Evolutionary conservation across 2,329 filamentous ascomycete genomes (phyloP).

Genomic region (Aspergillus novoparasiticus): DNA sequence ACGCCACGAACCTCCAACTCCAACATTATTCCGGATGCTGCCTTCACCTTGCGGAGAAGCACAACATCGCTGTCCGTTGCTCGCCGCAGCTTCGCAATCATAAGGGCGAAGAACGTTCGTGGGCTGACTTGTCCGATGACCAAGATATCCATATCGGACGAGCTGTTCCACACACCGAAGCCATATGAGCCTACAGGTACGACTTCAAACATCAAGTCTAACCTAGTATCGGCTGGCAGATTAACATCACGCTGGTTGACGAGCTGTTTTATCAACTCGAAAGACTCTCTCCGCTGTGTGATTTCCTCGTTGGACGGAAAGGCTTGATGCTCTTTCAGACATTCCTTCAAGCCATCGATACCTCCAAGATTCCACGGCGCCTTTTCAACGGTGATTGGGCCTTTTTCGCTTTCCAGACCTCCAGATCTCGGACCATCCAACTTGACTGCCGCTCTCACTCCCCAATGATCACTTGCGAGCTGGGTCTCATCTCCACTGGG

Average conservation of each 20-base stretch:
- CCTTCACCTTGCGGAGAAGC: slow-evolving; percentile 12
- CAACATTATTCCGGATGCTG: slow-evolving; percentile 10
- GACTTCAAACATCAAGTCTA: slow-evolving; percentile 1
- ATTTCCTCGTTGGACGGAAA: slow-evolving; percentile 6
- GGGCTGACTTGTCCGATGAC: slow-evolving; percentile 10
- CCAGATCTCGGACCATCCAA: background rate
- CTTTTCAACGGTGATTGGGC: background rate
- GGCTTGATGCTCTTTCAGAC: background rate
- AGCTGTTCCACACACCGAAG: slow-evolving; percentile 7
- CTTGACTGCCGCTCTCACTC: background rate
- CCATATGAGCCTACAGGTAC: slow-evolving; percentile 12
- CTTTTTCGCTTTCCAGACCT: background rate
- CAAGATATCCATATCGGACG: slow-evolving; percentile 11
- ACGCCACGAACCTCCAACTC: slow-evolving; percentile 8
- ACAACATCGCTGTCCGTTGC: background rate
- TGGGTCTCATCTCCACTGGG: background rate
- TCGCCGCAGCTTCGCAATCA: slow-evolving; percentile 6
- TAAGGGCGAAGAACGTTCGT: slow-evolving; percentile 12
- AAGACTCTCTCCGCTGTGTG: background rate
- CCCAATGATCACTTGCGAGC: slow-evolving; percentile 12
- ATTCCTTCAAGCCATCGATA: background rate
- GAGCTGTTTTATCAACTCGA: background rate
- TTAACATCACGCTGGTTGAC: slow-evolving; percentile 10
- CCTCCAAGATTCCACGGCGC: background rate
- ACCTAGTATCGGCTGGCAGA: background rate